Percentiles rank a stretch among this genome's conserved stretches.
phyloP scores from a whole-genome alignment of 164 flowering plant genomes.

The Protea cynaroides region DNA sequence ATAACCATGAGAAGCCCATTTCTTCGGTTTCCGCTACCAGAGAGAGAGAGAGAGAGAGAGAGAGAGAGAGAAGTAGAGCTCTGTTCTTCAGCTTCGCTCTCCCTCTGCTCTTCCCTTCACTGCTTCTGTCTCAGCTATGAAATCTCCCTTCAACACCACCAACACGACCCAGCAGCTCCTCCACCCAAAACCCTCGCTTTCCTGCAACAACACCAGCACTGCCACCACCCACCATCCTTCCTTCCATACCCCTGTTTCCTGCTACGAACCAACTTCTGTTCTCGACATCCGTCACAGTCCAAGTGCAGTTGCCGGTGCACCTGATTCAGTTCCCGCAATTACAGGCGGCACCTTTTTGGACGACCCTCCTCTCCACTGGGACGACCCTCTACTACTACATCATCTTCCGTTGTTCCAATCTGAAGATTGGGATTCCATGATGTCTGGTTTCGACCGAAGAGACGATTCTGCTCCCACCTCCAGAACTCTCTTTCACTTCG shows the following conservation, averaged over 20 bases:
- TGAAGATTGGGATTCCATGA: conserved; percentile 70
- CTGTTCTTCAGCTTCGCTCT: neutral
- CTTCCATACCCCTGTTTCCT: conserved; percentile 3
- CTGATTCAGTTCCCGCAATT: conserved; percentile 15
- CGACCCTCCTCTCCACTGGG: conserved; percentile 31
- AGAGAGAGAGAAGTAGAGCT: neutral
- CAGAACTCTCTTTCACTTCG: conserved; percentile 9
- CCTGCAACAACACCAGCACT: conserved; percentile 10
- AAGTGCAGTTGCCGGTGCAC: conserved; percentile 37
- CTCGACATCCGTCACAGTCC: conserved; percentile 74
- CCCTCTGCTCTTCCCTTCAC: neutral
- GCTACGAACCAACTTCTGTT: conserved; percentile 85
- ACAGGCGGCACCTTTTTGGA: conserved; percentile 17
- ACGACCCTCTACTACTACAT: conserved; percentile 8
- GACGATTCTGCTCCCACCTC: conserved; percentile 35
- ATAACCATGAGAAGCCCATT: conserved; percentile 41
- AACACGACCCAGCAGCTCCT: conserved; percentile 20
- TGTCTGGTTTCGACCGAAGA: conserved; percentile 47
- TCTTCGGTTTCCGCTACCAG: conserved; percentile 5
- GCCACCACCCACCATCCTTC: conserved; percentile 1
- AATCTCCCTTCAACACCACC: conserved; percentile 31
- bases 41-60: no score
- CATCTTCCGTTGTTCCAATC: conserved; percentile 25
- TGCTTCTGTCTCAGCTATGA: conserved; percentile 31
- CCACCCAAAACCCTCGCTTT: conserved; percentile 16